Evolutionary conservation across 495 filamentous ascomycete genomes (phyloP).

Genomic region (Aspergillus affinis): DNA sequence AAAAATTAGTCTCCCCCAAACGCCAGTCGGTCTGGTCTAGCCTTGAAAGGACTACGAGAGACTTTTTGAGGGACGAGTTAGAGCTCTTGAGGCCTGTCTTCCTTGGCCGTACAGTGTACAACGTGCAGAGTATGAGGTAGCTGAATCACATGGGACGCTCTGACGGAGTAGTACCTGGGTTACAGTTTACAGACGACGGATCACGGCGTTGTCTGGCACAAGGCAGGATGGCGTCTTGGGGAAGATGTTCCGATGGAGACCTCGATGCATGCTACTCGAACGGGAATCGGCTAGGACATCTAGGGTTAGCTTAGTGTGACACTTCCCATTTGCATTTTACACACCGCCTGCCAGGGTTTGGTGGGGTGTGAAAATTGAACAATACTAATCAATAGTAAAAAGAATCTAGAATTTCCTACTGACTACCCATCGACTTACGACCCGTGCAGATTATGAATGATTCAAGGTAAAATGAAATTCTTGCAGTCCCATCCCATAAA

Average conservation of each 20-base stretch:
- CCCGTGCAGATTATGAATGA: constrained; percentile 10
- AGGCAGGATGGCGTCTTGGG: not conserved
- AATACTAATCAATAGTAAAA: not conserved
- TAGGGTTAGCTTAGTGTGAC: not conserved
- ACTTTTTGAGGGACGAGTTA: too few species aligned
- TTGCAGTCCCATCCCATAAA: constrained; percentile 16
- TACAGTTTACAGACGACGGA: too few species aligned
- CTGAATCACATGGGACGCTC: too few species aligned
- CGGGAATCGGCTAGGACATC: not conserved
- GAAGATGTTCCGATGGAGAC: not conserved
- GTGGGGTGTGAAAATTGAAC: not conserved
- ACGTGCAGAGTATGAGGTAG: too few species aligned
- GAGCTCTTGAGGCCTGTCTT: too few species aligned
- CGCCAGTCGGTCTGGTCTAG: too few species aligned
- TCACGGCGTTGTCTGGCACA: too few species aligned
- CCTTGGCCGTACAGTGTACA: too few species aligned
- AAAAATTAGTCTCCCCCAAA: not conserved
- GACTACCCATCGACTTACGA: not conserved
- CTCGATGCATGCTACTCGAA: not conserved
- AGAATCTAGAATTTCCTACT: too few species aligned
- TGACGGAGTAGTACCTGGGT: too few species aligned
- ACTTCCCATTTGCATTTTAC: too few species aligned
- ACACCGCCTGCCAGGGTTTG: not conserved
- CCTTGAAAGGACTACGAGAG: too few species aligned
- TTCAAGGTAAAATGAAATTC: constrained; percentile 8